Conservation (phyloP, 139 green algal species). For the Asterochloris sp. region DNA sequence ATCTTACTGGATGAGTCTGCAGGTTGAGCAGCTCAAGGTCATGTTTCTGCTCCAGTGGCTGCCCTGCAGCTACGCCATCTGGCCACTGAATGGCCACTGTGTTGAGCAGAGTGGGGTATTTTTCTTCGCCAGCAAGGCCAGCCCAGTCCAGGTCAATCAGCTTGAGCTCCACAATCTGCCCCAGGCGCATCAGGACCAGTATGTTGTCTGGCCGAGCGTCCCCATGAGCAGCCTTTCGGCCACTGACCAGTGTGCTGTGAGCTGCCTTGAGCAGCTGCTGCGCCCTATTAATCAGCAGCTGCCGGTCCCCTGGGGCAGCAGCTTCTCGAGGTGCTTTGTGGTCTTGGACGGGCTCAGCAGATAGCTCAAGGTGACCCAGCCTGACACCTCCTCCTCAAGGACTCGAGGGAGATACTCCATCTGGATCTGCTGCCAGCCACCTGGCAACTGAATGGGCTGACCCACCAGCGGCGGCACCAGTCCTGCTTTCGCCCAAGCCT, state of each 20-base stretch:
- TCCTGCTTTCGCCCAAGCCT: constrained; percentile 2
- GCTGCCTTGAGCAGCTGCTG: constrained; percentile 1
- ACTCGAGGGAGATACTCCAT: constrained; percentile 7
- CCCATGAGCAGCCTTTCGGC: background rate
- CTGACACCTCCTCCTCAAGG: background rate
- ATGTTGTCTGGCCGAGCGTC: constrained; percentile 10
- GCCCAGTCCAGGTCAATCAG: constrained; percentile 18
- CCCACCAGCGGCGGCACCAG: background rate
- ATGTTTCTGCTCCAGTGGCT: background rate
- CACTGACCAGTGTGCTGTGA: background rate
- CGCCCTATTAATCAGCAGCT: background rate
- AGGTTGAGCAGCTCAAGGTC: constrained; percentile 8
- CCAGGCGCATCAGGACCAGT: background rate
- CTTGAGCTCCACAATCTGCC: background rate
- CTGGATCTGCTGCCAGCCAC: background rate
- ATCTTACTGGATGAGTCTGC: background rate
- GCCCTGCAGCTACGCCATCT: background rate
- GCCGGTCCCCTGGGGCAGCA: background rate
- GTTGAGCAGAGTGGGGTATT: constrained; percentile 3
- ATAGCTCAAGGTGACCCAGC: constrained; percentile 1
- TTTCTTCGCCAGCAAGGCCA: background rate
- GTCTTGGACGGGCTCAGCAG: background rate
- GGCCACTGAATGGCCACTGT: background rate
- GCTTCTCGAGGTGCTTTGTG: too few relatives aligned
- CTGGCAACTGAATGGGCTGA: background rate